A percentile compares a stretch with the other conserved stretches of the same genome.
Evolutionary conservation across 768 basidiomycete species (phyloP).

Genomic region (Saitozyma sp.): DNA sequence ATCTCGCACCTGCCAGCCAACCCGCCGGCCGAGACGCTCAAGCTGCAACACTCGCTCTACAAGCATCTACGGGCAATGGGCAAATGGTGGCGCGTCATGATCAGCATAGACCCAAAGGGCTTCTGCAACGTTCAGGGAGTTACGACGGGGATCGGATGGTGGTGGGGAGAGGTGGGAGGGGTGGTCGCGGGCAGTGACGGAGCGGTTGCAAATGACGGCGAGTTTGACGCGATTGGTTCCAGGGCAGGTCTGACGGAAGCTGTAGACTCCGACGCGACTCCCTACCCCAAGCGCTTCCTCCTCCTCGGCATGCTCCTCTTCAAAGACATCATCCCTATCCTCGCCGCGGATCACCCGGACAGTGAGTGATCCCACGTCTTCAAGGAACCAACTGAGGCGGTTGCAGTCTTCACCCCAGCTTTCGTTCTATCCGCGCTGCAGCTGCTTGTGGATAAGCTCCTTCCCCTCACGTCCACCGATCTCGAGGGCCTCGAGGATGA

Average conservation of each 20-base stretch:
- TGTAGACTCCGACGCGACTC: slow-evolving; percentile 33
- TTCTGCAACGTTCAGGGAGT: slow-evolving; percentile 41
- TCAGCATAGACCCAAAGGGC: slow-evolving; percentile 45
- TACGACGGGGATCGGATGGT: slow-evolving; percentile 48
- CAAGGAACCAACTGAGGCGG: slow-evolving; percentile 3
- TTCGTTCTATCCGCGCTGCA: slow-evolving; percentile 51
- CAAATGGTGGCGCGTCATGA: slow-evolving; percentile 48
- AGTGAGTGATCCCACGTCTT: slow-evolving; percentile 24
- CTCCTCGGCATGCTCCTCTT: slow-evolving; percentile 49
- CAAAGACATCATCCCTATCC: slow-evolving; percentile 50
- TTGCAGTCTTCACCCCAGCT: slow-evolving; percentile 43
- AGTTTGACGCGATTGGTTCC: slow-evolving; percentile 5
- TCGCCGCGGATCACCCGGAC: slow-evolving; percentile 41
- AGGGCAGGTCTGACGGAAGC: background rate
- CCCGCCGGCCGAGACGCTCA: slow-evolving; percentile 9
- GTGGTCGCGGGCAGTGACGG: slow-evolving; percentile 45
- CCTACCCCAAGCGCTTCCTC: slow-evolving; percentile 50
- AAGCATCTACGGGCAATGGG: slow-evolving; percentile 50
- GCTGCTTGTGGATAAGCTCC: slow-evolving; percentile 76
- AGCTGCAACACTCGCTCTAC: slow-evolving; percentile 31
- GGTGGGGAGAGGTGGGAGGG: slow-evolving; percentile 49
- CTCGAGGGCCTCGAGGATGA: slow-evolving; percentile 80
- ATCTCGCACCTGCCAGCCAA: slow-evolving; percentile 7
- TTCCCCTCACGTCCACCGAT: slow-evolving; percentile 79
- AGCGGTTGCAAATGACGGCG: slow-evolving; percentile 42